These are phyloP conservation scores for Trametes meyenii DNA, from an alignment of 768 basidiomycete species.

Conservation along the genomic window DNA sequence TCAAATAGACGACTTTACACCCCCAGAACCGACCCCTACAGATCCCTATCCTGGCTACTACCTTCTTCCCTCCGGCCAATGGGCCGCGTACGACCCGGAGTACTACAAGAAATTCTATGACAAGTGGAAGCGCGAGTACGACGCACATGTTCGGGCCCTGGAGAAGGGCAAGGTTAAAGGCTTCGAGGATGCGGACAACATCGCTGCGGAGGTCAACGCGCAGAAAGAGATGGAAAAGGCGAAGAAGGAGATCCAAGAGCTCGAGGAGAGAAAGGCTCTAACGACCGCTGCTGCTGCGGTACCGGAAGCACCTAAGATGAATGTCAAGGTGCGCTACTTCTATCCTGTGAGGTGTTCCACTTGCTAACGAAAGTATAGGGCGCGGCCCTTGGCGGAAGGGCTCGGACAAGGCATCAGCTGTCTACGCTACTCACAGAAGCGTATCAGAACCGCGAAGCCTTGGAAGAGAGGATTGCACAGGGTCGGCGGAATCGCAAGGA, in stretches of 20 bases:
- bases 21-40: conserved; percentile 71
- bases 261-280: conserved; percentile 75
- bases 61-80: conserved; percentile 76
- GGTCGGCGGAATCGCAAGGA: conserved; percentile 84
- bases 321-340: conserved; percentile 60
- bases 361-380: too few species aligned
- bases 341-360: too few species aligned
- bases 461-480: conserved; percentile 85
- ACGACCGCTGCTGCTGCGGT: conserved; percentile 63
- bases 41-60: conserved; percentile 91
- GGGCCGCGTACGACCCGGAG: conserved; percentile 71
- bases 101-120: conserved; percentile 71
- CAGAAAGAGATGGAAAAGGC: conserved; percentile 78
- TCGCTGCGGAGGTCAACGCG: conserved; percentile 63
- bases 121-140: conserved; percentile 75
- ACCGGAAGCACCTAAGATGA: conserved; percentile 73
- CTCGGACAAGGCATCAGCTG: conserved; percentile 75
- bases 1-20: conserved; percentile 61
- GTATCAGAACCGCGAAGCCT: conserved; percentile 76
- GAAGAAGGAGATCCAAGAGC: conserved; percentile 70
- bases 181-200: conserved; percentile 66
- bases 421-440: conserved; percentile 82
- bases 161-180: conserved; percentile 71
- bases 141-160: conserved; percentile 69
- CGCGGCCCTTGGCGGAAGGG: conserved; percentile 53